Evolutionary conservation across 257 asterid genomes (phyloP).

Genomic region (Solanum boliviense): DNA sequence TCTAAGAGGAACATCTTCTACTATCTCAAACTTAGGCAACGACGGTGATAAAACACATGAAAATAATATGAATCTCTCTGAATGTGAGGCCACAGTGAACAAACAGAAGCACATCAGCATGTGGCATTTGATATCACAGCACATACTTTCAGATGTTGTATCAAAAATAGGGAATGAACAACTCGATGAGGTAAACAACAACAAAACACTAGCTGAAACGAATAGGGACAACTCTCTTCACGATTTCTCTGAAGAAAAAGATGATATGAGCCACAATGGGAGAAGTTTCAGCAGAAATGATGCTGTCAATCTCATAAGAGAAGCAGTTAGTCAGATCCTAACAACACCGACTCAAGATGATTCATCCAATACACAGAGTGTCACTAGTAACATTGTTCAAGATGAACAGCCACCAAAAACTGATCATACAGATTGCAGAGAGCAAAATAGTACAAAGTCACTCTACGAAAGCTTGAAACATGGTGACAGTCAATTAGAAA

Average conservation of each 20-base stretch:
- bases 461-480: background rate
- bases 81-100: slow-evolving; percentile 9
- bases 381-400: slow-evolving; percentile 12
- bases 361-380: background rate
- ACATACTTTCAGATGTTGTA: slow-evolving; percentile 61
- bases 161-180: slow-evolving; percentile 52
- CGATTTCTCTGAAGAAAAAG: background rate
- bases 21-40: background rate
- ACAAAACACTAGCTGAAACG: background rate
- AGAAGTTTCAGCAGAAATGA: slow-evolving; percentile 51
- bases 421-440: background rate
- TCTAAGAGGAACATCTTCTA: background rate
- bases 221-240: background rate
- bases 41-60: background rate
- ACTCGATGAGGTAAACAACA: slow-evolving; percentile 33
- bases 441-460: background rate
- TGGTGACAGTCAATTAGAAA: background rate
- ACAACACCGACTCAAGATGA: slow-evolving; percentile 47
- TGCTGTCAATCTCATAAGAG: slow-evolving; percentile 66
- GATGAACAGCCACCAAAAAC: slow-evolving; percentile 20
- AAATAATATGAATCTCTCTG: background rate
- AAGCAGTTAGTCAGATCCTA: slow-evolving; percentile 73
- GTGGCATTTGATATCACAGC: slow-evolving; percentile 91
- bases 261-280: background rate
- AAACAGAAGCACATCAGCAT: slow-evolving; percentile 36